Percentiles rank a stretch among this genome's conserved stretches.
phyloP scores from a whole-genome alignment of 192 early-diverging fungal species.

The Spinellus fusiger region DNA sequence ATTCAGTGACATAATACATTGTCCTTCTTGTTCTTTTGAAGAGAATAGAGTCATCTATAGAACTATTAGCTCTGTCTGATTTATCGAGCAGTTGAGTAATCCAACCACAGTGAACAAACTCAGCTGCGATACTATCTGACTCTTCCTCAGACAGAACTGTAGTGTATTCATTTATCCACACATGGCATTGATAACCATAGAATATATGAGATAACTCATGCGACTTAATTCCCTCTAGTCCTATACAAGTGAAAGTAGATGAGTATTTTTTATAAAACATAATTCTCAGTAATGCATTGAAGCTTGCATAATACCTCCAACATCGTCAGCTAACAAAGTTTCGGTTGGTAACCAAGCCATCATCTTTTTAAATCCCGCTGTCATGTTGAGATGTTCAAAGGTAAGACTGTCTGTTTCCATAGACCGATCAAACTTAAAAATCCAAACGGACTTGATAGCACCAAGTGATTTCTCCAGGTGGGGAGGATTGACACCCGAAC shows the following conservation, averaged over 20 bases:
- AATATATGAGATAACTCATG: background rate
- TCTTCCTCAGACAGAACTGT: constrained; percentile 42
- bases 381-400: constrained; percentile 31
- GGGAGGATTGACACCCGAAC: constrained; percentile 3
- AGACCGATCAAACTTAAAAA: constrained; percentile 13
- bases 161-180: constrained; percentile 43
- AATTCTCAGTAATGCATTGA: background rate
- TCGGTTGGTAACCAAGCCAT: constrained; percentile 33
- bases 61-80: constrained; percentile 4
- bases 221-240: background rate
- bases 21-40: background rate
- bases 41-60: background rate
- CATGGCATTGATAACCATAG: constrained; percentile 9
- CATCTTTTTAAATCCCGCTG: constrained; percentile 36
- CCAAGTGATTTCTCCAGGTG: constrained; percentile 9
- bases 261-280: background rate
- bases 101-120: constrained; percentile 39
- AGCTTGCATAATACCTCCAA: background rate
- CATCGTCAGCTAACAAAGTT: constrained; percentile 11
- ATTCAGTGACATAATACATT: constrained; percentile 17
- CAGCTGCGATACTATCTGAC: constrained; percentile 33
- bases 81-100: constrained; percentile 30
- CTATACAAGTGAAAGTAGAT: background rate
- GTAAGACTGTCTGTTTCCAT: constrained; percentile 35
- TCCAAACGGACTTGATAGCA: background rate